Conservation (phyloP, 164 flowering plant genomes). For the Magnolia sinica region DNA sequence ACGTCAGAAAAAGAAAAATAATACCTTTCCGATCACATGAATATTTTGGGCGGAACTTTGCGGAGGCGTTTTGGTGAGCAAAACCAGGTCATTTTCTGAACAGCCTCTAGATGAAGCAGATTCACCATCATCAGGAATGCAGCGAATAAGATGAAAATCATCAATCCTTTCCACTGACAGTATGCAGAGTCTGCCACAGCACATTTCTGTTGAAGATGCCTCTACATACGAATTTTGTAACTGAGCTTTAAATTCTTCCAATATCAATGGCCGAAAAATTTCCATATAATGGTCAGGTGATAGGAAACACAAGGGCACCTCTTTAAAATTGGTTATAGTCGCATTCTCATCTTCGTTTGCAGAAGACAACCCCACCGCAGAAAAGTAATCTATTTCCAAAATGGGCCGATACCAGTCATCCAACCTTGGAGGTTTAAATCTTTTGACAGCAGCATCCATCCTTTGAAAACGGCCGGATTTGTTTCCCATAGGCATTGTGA, state of each 20-base stretch:
- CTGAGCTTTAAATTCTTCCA: conserved; percentile 96
- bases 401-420: conserved; percentile 89
- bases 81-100: conserved; percentile 82
- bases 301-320: conserved; percentile 68
- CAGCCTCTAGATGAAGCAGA: conserved; percentile 41
- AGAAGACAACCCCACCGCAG: conserved; percentile 60
- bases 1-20: not conserved
- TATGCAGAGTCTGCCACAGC: conserved; percentile 64
- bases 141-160: conserved; percentile 87
- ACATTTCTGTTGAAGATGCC: conserved; percentile 65
- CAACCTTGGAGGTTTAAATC: conserved; percentile 76
- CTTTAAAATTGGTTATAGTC: conserved; percentile 39
- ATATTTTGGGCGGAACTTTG: conserved; percentile 45
- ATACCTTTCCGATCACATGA: conserved; percentile 92
- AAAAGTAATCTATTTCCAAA: conserved; percentile 77
- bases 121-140: conserved; percentile 55
- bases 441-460: conserved; percentile 41
- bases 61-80: conserved; percentile 70
- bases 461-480: conserved; percentile 41
- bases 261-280: conserved; percentile 77
- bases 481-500: conserved; percentile 44
- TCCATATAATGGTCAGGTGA: conserved; percentile 76
- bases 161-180: conserved; percentile 87
- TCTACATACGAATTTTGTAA: conserved; percentile 65
- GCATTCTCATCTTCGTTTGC: conserved; percentile 36